Evolutionary conservation across 2,329 filamentous ascomycete species (phyloP).

Genomic region (Neofusicoccum ribis): DNA sequence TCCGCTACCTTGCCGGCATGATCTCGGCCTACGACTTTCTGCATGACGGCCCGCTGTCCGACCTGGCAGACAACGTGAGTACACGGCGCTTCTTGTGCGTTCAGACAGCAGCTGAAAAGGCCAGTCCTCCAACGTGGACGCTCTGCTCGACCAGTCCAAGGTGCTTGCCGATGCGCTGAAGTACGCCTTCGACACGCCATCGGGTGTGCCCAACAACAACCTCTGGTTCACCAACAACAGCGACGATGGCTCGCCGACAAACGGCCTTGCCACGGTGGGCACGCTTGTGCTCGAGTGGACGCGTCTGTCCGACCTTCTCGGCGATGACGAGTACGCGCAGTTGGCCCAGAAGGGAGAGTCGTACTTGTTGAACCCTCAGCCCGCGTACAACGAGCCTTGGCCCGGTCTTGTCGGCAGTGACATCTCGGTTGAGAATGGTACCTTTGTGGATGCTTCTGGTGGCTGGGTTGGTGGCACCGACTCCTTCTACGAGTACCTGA

Average conservation of each 20-base stretch:
- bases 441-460: constrained; percentile 66
- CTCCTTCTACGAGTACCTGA: constrained; percentile 85
- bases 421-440: constrained; percentile 64
- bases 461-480: constrained; percentile 78
- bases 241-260: constrained; percentile 54
- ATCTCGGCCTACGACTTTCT: constrained; percentile 76
- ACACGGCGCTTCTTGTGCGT: background rate
- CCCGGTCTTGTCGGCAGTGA: constrained; percentile 72
- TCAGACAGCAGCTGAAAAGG: background rate
- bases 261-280: constrained; percentile 74
- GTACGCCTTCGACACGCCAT: constrained; percentile 75
- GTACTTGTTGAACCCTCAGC: constrained; percentile 68
- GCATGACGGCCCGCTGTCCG: constrained; percentile 59
- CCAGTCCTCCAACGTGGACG: constrained; percentile 50
- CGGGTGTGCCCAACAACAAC: constrained; percentile 71
- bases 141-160: constrained; percentile 66
- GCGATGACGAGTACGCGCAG: constrained; percentile 64
- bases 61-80: constrained; percentile 48
- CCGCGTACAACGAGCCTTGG: constrained; percentile 66
- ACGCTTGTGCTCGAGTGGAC: constrained; percentile 85
- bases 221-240: constrained; percentile 60
- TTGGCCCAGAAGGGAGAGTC: constrained; percentile 68
- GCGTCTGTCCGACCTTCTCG: constrained; percentile 72
- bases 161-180: constrained; percentile 71
- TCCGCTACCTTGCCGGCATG: constrained; percentile 81